Evolutionary conservation across 768 basidiomycete species (phyloP).

Genomic region (Hericium rajendrae): DNA sequence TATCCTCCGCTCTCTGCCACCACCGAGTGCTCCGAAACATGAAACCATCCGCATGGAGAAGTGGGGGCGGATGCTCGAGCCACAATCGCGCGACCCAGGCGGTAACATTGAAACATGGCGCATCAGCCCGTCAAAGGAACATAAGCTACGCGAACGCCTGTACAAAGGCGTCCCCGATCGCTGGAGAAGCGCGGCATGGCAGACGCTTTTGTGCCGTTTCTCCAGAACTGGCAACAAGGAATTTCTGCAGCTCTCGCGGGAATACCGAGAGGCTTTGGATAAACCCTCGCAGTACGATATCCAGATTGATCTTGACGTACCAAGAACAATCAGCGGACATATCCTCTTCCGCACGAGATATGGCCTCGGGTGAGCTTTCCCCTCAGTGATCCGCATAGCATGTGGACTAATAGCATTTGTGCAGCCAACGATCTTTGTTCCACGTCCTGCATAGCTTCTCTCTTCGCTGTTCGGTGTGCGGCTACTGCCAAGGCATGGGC

Average conservation of each 20-base stretch:
- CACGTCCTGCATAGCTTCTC: constrained; percentile 92
- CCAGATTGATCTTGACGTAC: constrained; percentile 97
- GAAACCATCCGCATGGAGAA: constrained; percentile 77
- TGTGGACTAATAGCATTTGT: neutral
- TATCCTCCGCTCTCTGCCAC: constrained; percentile 35
- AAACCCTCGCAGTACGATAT: constrained; percentile 85
- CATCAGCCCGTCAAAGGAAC: constrained; percentile 53
- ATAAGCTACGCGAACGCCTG: constrained; percentile 62
- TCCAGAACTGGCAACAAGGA: constrained; percentile 37
- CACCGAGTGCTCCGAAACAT: constrained; percentile 37
- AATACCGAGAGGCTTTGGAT: constrained; percentile 60
- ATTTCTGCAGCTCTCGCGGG: constrained; percentile 31
- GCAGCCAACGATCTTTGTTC: constrained; percentile 88
- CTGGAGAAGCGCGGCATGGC: constrained; percentile 93
- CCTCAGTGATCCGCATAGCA: neutral
- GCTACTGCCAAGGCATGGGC: constrained; percentile 99
- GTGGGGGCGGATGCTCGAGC: constrained; percentile 87
- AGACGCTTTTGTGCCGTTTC: constrained; percentile 56
- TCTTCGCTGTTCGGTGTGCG: constrained; percentile 73
- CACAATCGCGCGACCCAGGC: constrained; percentile 59
- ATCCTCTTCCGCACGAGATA: constrained; percentile 93
- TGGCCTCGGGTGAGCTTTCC: constrained; percentile 70
- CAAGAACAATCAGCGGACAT: constrained; percentile 91
- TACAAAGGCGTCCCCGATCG: constrained; percentile 97
- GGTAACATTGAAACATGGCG: constrained; percentile 71